Evolutionary conservation across 495 filamentous ascomycete species (phyloP).

Genomic region (Xylaria sp.): DNA sequence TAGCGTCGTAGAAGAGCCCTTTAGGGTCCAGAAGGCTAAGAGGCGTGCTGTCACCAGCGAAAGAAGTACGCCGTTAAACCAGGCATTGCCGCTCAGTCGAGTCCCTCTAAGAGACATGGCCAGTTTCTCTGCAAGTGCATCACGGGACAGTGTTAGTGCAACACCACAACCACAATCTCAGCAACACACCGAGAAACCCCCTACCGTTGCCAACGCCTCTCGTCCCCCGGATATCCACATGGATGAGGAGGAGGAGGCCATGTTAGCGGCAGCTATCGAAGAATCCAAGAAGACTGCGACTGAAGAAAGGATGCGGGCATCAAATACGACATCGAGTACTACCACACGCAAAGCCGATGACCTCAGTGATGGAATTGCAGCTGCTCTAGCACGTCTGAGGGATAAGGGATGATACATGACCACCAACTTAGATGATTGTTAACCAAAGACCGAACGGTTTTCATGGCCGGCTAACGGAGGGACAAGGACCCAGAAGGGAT

Average conservation of each 20-base stretch:
- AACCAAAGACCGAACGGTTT: not conserved
- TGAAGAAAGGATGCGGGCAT: conserved; percentile 30
- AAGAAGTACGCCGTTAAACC: conserved; percentile 35
- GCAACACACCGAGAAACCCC: conserved; percentile 5
- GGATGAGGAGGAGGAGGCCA: conserved; percentile 57
- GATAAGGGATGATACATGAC: conserved; percentile 47
- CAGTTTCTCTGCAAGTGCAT: conserved; percentile 36
- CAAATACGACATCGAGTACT: conserved; percentile 29
- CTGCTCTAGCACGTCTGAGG: conserved; percentile 59
- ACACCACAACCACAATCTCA: conserved; percentile 32
- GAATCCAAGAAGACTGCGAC: conserved; percentile 39
- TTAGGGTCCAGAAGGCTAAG: conserved; percentile 74
- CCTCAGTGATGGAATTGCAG: conserved; percentile 61
- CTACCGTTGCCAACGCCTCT: conserved; percentile 10
- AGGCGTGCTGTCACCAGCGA: conserved; percentile 44
- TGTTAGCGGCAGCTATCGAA: conserved; percentile 56
- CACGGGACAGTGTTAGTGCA: conserved; percentile 30
- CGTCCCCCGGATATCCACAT: conserved; percentile 36
- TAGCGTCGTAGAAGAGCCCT: conserved; percentile 80
- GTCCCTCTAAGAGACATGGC: conserved; percentile 45
- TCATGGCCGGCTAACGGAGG: not conserved
- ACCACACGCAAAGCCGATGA: conserved; percentile 41
- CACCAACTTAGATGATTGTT: conserved; percentile 25
- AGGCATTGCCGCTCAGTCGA: conserved; percentile 48
- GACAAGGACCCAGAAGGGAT: not conserved